Percentiles rank a stretch among this genome's conserved stretches.
These are phyloP conservation scores for Termitomyces sp. DNA, from an alignment of 768 basidiomycete species.

Conservation along the genomic window DNA sequence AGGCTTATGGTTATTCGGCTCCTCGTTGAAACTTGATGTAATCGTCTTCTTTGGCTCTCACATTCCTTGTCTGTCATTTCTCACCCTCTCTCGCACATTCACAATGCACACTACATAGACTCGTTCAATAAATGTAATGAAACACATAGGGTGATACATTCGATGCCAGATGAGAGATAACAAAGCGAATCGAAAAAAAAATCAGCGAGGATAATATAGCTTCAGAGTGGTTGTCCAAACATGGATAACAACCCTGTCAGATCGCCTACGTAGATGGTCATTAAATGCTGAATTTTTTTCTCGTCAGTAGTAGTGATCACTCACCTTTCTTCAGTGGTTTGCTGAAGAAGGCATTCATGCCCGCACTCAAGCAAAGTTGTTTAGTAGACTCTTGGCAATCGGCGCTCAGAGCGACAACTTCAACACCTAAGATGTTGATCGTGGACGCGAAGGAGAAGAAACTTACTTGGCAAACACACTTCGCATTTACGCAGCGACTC, in stretches of 20 bases:
- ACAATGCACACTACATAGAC: conserved; percentile 2
- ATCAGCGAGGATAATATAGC: background rate
- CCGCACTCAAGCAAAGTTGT: conserved; percentile 69
- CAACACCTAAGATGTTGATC: background rate
- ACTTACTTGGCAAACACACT: conserved; percentile 51
- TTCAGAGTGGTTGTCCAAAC: conserved; percentile 34
- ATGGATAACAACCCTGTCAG: conserved; percentile 47
- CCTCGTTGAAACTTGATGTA: conserved; percentile 3
- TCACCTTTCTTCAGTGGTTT: conserved; percentile 64
- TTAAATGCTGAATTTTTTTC: background rate
- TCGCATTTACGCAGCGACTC: conserved; percentile 53
- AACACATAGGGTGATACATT: background rate
- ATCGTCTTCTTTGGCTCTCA: background rate
- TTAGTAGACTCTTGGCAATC: conserved; percentile 78
- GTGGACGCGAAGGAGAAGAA: background rate
- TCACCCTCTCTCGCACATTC: background rate
- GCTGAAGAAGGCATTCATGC: conserved; percentile 74
- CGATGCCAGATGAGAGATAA: background rate
- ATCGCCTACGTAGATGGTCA: conserved; percentile 35
- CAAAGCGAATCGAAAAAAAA: background rate
- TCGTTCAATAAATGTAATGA: background rate
- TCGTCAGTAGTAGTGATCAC: conserved; percentile 4
- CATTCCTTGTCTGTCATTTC: background rate
- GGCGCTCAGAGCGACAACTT: conserved; percentile 70
- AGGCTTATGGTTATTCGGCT: conserved; percentile 10